phyloP scores from a whole-genome alignment of 73 alveolate species.

The Tetrahymena elliotti region DNA sequence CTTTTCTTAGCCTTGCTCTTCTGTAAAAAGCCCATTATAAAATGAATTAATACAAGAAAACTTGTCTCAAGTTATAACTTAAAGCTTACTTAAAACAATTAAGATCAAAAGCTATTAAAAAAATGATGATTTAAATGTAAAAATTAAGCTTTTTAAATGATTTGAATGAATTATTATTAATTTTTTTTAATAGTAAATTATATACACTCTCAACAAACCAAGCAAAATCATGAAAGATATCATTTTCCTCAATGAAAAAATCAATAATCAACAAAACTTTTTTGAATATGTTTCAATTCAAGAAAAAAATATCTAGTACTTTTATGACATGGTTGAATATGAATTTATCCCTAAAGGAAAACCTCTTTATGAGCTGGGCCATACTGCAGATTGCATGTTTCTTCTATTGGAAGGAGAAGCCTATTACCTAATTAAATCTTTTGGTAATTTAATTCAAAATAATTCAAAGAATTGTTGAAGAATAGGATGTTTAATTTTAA shows the following conservation, averaged over 20 bases:
- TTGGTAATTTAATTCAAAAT: neutral
- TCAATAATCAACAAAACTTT: neutral
- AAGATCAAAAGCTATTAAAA: neutral
- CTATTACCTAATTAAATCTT: neutral
- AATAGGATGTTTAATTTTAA: no score
- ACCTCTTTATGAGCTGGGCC: neutral
- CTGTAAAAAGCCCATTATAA: neutral
- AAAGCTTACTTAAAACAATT: neutral
- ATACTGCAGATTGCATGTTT: neutral
- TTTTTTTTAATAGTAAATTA: neutral
- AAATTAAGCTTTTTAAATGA: neutral
- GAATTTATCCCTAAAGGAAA: neutral
- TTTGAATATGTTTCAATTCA: neutral
- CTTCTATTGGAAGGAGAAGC: neutral
- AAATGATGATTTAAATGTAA: neutral
- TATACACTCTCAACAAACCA: neutral
- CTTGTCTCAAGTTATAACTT: neutral
- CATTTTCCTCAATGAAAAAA: neutral
- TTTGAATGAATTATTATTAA: neutral
- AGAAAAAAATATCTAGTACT: neutral
- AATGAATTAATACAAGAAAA: neutral
- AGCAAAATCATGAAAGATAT: neutral
- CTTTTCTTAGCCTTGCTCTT: neutral
- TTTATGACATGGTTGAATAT: neutral
- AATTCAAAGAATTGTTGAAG: neutral